Evolutionary conservation across 805 yeast genomes (phyloP).

Genomic region (Babjeviella inositovora): DNA sequence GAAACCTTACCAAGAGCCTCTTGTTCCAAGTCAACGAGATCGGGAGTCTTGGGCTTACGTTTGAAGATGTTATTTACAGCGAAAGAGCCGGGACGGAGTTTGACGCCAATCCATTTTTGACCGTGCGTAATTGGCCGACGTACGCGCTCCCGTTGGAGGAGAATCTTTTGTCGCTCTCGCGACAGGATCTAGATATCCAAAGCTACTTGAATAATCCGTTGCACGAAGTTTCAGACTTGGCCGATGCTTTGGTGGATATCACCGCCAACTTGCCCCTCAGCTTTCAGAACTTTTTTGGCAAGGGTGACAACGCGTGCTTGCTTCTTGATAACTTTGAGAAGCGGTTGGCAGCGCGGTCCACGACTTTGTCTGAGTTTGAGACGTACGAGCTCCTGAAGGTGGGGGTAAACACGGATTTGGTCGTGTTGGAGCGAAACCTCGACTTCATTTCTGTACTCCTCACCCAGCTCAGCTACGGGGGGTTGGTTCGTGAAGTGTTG

Average conservation of each 20-base stretch:
- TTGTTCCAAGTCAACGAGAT: too few species aligned
- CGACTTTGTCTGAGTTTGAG: slow-evolving; percentile 15
- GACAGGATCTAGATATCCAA: too few species aligned
- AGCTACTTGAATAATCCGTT: too few species aligned
- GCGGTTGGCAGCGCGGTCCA: slow-evolving; percentile 10
- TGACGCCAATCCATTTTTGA: slow-evolving; percentile 7
- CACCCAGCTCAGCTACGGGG: slow-evolving; percentile 69
- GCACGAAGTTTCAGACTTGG: slow-evolving; percentile 26
- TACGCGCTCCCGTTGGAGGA: too few species aligned
- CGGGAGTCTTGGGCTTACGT: too few species aligned
- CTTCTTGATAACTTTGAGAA: slow-evolving; percentile 24
- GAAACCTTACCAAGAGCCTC: too few species aligned
- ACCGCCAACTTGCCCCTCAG: slow-evolving; percentile 22
- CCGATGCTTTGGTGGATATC: slow-evolving; percentile 26
- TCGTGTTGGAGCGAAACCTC: slow-evolving; percentile 64
- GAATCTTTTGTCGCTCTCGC: too few species aligned
- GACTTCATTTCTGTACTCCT: slow-evolving; percentile 62
- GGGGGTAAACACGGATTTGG: slow-evolving; percentile 41
- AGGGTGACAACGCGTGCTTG: slow-evolving; percentile 39
- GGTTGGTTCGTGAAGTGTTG: slow-evolving; percentile 59
- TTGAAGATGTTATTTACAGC: too few species aligned
- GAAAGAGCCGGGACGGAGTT: too few species aligned
- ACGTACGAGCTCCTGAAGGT: slow-evolving; percentile 16
- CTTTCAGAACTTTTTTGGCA: slow-evolving; percentile 37
- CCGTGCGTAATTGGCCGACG: too few species aligned